A percentile compares a stretch with the other conserved stretches of the same genome.
Evolutionary conservation across 305 asterid species (phyloP).

Genomic region (Fraxinus platypoda): DNA sequence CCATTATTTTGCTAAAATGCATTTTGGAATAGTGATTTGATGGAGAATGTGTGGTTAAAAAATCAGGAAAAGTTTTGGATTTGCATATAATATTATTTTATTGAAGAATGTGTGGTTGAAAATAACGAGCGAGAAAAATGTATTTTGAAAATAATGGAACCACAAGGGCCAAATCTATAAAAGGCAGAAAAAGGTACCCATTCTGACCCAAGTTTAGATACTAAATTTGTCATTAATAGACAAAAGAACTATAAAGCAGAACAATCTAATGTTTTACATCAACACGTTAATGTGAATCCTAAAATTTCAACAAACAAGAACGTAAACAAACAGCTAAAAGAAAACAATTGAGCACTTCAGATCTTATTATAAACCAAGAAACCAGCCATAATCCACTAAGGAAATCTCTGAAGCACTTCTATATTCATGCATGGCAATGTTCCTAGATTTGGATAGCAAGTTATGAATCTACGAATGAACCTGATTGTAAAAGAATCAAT

Average conservation of each 20-base stretch:
- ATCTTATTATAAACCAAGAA: neutral
- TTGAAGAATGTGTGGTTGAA: neutral
- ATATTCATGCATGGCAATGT: neutral
- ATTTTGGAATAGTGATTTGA: no score
- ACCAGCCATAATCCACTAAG: neutral
- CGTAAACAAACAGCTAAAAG: neutral
- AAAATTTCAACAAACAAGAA: conserved; percentile 4
- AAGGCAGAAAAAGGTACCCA: neutral
- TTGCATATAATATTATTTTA: no score
- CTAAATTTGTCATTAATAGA: conserved; percentile 3
- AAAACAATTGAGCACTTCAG: neutral
- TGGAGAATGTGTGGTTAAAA: no score
- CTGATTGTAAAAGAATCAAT: neutral
- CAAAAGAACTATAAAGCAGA: neutral
- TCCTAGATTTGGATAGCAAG: neutral
- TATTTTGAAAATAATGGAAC: neutral
- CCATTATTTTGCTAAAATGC: no score
- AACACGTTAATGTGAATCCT: neutral
- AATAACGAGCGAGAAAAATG: neutral
- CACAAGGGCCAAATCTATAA: neutral
- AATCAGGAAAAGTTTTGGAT: no score
- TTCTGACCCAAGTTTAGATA: conserved; percentile 2
- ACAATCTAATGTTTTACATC: neutral
- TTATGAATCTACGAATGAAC: neutral
- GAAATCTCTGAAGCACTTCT: neutral